These are phyloP conservation scores for Elaeis guineensis DNA, from an alignment of 176 grass and related monocot species.

Conservation along the genomic window DNA sequence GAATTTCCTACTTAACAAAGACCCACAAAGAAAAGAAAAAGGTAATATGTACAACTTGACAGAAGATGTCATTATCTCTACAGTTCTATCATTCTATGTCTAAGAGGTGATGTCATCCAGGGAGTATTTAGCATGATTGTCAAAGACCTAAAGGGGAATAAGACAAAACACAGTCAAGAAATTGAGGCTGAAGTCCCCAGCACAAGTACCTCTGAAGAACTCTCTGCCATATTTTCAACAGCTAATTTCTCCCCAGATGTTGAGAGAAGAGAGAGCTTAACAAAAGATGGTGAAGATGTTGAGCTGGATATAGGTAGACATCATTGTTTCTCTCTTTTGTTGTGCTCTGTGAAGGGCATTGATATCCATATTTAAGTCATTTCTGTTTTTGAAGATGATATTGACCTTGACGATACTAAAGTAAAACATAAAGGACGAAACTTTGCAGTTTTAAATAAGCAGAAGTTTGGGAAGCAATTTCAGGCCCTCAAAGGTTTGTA, in stretches of 20 bases:
- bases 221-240: conserved; percentile 62
- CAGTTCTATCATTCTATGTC: neutral
- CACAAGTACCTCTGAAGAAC: conserved; percentile 41
- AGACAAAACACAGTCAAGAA: conserved; percentile 50
- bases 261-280: conserved; percentile 45
- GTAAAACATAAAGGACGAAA: conserved; percentile 72
- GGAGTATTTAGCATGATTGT: conserved; percentile 78
- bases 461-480: conserved; percentile 73
- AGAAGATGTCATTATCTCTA: neutral
- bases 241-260: conserved; percentile 43
- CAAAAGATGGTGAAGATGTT: conserved; percentile 43
- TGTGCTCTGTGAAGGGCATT: neutral
- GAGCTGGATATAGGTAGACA: conserved; percentile 74
- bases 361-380: neutral
- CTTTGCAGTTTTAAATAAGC: conserved; percentile 68
- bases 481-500: conserved; percentile 68
- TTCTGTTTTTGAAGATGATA: conserved; percentile 67
- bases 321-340: conserved; percentile 3
- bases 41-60: conserved; percentile 31
- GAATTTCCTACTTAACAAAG: conserved; percentile 44
- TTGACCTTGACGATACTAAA: conserved; percentile 62
- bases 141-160: conserved; percentile 82
- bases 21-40: conserved; percentile 83
- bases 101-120: conserved; percentile 27
- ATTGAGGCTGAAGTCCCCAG: conserved; percentile 31